Base-by-base conservation (phyloP, 1,284 basidiomycete genomes). In the Fistulina hepatica region DNA sequence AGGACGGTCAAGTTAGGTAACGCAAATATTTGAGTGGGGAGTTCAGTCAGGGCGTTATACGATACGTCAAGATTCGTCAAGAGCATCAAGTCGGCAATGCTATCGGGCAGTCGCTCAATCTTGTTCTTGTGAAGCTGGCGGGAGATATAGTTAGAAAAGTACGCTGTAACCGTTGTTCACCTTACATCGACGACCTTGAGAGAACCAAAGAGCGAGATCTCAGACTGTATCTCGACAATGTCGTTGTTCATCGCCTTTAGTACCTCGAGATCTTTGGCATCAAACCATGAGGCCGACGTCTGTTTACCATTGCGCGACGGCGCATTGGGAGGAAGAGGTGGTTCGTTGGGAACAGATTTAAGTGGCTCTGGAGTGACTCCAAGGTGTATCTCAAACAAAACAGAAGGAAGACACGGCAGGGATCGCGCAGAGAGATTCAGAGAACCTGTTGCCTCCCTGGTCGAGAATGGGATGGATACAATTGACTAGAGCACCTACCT, bases 191-290 rank as follows among this genome's bases (percentile, higher is more conserved):
- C 49, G 3, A 64, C 68, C 56, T 84, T 85, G 35, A 88, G 60
- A 3, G 80, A 82, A 3, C 84, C 83, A 52, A 88, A 88, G 42
- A 86, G 64, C 0, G 79, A 79, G 21, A 88, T 76, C 51, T 88
- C 84, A 17, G 75, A 75, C 48, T 85, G 83, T 21, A 88, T 66
- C 51, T 81, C 79, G 10, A 69, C 47, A 22, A 88, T 85, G 21
- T 79, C 76, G 48, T 88, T 88, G 47, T 73, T 81, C 69, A 76
- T 77, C 13, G 75, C 76, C 49, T 83, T 85, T 31, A 88, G 55
- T 1, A 81, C 61, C 30, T 71, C 68, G 15, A 88, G 57, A 55
- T 88, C 83, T 50, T 81, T 76, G 4, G 77, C 77, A 50, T 85
- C 82, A 48, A 75, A 86, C 81, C 83, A 85, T 1, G 79, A 64